These are phyloP conservation scores for Diplocarpon rosae DNA, from an alignment of 2,329 filamentous ascomycete genomes.

Conservation along the genomic window DNA sequence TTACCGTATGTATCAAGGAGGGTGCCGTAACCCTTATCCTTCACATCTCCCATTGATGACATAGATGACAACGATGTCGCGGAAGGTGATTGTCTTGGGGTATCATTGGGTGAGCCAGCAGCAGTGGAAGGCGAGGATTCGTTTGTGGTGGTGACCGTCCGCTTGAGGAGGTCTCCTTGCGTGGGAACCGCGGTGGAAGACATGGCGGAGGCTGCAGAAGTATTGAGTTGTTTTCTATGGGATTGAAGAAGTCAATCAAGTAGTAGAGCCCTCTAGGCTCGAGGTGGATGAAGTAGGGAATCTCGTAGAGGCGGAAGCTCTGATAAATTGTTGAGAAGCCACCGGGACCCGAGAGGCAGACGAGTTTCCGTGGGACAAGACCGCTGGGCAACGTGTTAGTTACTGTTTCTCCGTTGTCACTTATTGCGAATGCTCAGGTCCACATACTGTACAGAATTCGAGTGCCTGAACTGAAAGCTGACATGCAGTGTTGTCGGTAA, in stretches of 20 bases:
- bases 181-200: slow-evolving; percentile 25
- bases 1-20: slow-evolving; percentile 91
- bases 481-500: too few relatives aligned
- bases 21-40: slow-evolving; percentile 41
- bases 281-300: neutral
- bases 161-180: slow-evolving; percentile 15
- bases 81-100: slow-evolving; percentile 56
- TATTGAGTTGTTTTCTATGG: neutral
- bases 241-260: neutral
- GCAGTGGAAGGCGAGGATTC: slow-evolving; percentile 40
- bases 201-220: slow-evolving; percentile 17
- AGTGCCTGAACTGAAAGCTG: too few relatives aligned
- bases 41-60: slow-evolving; percentile 48
- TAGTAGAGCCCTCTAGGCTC: neutral
- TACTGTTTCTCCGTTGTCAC: slow-evolving; percentile 2
- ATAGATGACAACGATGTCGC: slow-evolving; percentile 89
- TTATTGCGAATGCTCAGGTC: neutral
- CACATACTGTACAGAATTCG: too few relatives aligned
- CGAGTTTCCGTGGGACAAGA: slow-evolving; percentile 4
- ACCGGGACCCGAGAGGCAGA: neutral
- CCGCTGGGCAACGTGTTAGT: slow-evolving; percentile 8
- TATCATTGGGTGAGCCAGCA: slow-evolving; percentile 46
- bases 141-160: slow-evolving; percentile 21
- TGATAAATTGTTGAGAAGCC: slow-evolving; percentile 11
- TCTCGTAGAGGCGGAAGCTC: neutral